phyloP scores from a whole-genome alignment of 768 basidiomycete genomes.

The Kwoniella pini region DNA sequence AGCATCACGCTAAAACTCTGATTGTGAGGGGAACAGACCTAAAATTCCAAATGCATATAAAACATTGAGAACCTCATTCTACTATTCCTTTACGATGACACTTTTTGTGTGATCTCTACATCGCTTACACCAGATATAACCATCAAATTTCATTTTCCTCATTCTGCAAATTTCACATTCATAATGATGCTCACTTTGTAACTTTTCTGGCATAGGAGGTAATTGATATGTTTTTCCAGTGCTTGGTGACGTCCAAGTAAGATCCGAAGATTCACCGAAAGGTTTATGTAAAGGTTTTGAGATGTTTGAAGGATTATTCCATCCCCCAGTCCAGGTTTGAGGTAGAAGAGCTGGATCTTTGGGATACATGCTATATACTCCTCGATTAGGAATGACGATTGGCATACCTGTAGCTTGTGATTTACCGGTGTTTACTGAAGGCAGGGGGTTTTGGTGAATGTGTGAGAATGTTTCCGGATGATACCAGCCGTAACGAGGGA shows the following conservation, averaged over 20 bases:
- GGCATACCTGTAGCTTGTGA: background rate
- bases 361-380: background rate
- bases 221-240: slow-evolving; percentile 4
- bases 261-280: background rate
- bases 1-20: too few species aligned
- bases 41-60: too few species aligned
- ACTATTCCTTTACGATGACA: background rate
- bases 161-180: background rate
- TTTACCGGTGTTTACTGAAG: background rate
- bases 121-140: background rate
- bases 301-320: background rate
- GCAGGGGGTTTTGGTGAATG: background rate
- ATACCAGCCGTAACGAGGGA: background rate
- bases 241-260: slow-evolving; percentile 1
- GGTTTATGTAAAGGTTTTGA: slow-evolving; percentile 4
- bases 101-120: slow-evolving; percentile 5
- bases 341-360: background rate
- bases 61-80: too few species aligned
- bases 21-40: too few species aligned
- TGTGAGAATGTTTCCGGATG: background rate
- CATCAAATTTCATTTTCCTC: slow-evolving; percentile 2
- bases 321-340: background rate
- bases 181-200: background rate
- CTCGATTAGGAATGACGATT: background rate
- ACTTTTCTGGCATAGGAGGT: background rate